Conservation (phyloP, 1,284 basidiomycete species). For the Tilletia walkeri region DNA sequence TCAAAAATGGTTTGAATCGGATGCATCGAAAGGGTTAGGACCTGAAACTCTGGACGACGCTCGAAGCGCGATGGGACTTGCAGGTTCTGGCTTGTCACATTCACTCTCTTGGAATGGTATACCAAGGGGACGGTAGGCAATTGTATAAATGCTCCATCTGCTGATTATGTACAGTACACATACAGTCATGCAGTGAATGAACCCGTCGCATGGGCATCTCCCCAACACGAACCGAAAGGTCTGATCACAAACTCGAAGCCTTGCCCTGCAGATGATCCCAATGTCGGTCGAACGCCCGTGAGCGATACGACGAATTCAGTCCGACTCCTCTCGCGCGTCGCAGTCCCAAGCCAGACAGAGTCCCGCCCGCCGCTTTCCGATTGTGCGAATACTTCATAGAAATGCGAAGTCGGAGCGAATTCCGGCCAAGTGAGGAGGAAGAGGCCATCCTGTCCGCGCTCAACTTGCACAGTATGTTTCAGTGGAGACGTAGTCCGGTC, state of each 20-base stretch:
- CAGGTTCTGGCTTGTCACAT: neutral
- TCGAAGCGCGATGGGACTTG: neutral
- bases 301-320: neutral
- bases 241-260: too few species aligned
- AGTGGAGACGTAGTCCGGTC: neutral
- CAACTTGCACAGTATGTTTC: neutral
- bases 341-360: slow-evolving; percentile 2
- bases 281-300: neutral
- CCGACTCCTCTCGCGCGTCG: slow-evolving; percentile 15
- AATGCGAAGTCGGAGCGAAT: slow-evolving; percentile 20
- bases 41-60: neutral
- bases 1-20: neutral
- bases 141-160: too few species aligned
- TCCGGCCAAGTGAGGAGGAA: slow-evolving; percentile 23
- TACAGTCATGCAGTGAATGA: too few species aligned
- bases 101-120: too few species aligned
- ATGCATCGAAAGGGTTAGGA: too few species aligned
- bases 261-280: too few species aligned
- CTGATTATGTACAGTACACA: too few species aligned
- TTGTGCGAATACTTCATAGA: slow-evolving; percentile 23
- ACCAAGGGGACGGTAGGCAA: too few species aligned
- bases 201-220: too few species aligned
- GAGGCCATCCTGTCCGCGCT: neutral
- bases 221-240: too few species aligned
- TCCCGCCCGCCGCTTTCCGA: neutral